These are phyloP conservation scores for Furcasterigmium furcatum DNA, from an alignment of 2,329 filamentous ascomycete genomes.

Conservation along the genomic window DNA sequence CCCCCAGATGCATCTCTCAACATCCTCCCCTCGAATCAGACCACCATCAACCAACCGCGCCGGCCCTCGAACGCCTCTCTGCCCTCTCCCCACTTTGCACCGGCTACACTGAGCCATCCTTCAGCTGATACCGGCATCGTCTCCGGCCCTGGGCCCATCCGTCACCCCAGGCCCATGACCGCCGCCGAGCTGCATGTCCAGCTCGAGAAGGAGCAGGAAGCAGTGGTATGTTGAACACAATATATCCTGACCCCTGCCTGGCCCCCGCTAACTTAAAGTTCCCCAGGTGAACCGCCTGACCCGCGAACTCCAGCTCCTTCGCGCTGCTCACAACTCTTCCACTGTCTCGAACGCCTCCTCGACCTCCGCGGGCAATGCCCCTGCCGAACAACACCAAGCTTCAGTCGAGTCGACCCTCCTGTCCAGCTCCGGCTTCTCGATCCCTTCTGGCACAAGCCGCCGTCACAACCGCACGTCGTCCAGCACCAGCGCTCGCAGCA, in stretches of 20 bases:
- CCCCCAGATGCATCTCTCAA: slow-evolving; percentile 43
- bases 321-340: slow-evolving; percentile 64
- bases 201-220: slow-evolving; percentile 93
- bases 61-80: slow-evolving; percentile 25
- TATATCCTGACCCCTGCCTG: background rate
- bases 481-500: slow-evolving; percentile 50
- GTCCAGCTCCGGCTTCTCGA: slow-evolving; percentile 55
- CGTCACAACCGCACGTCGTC: slow-evolving; percentile 58
- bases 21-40: slow-evolving; percentile 56
- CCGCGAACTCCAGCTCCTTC: slow-evolving; percentile 82
- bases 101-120: slow-evolving; percentile 22
- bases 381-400: slow-evolving; percentile 32
- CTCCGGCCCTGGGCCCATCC: slow-evolving; percentile 66
- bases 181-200: slow-evolving; percentile 85
- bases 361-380: slow-evolving; percentile 50
- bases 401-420: slow-evolving; percentile 49
- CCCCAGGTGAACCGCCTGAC: slow-evolving; percentile 85
- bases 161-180: slow-evolving; percentile 84
- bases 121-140: slow-evolving; percentile 38
- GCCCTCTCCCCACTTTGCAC: slow-evolving; percentile 27
- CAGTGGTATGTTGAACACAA: slow-evolving; percentile 70
- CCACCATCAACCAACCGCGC: slow-evolving; percentile 36
- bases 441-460: slow-evolving; percentile 47
- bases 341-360: slow-evolving; percentile 65
- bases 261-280: slow-evolving; percentile 2